These are phyloP conservation scores for Syzygium malaccense DNA, from an alignment of 441 rosid species.

Conservation along the genomic window DNA sequence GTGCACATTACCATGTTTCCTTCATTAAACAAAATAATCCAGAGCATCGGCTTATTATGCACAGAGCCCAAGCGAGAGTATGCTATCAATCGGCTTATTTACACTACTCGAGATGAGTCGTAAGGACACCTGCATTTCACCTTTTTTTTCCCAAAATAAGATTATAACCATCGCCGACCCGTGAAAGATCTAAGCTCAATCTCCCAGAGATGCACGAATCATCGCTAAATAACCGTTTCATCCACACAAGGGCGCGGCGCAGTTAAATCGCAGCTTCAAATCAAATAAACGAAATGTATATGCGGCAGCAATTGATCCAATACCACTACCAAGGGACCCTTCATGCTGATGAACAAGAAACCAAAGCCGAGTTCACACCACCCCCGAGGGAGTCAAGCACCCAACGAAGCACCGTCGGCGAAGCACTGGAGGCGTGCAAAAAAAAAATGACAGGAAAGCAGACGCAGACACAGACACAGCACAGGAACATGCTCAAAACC, in stretches of 20 bases:
- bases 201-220: neutral
- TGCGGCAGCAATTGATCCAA: neutral
- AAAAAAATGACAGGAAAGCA: neutral
- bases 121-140: neutral
- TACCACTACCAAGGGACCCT: neutral
- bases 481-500: neutral
- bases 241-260: neutral
- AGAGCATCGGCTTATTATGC: conserved; percentile 16
- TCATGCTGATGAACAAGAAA: neutral
- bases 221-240: neutral
- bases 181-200: neutral
- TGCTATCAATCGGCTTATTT: neutral
- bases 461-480: neutral
- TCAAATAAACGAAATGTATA: neutral
- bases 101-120: neutral
- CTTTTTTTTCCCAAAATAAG: neutral
- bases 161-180: neutral
- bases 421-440: neutral
- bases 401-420: neutral
- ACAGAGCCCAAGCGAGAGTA: neutral
- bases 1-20: conserved; percentile 12
- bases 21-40: conserved; percentile 5
- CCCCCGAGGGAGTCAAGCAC: no score
- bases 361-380: neutral
- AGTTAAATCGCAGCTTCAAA: neutral